phyloP scores from a whole-genome alignment of 75 land plant species.

The Cunninghamia lanceolata region DNA sequence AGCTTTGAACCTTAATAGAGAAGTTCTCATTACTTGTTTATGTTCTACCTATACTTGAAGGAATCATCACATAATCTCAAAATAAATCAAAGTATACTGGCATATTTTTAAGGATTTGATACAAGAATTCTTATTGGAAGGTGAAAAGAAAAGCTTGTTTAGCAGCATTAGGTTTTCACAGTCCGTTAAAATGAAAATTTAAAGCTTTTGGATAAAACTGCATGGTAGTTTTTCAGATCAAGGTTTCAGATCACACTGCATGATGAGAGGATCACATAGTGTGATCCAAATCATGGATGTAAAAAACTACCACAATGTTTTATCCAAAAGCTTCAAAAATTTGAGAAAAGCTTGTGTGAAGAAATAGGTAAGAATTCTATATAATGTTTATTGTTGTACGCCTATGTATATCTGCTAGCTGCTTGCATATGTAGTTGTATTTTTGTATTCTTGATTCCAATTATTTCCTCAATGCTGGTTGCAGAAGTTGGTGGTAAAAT shows the following conservation, averaged over 20 bases:
- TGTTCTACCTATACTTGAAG: background rate
- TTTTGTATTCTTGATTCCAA: conserved; percentile 1
- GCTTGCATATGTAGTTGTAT: background rate
- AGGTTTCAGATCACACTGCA: too few relatives aligned
- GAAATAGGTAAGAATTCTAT: background rate
- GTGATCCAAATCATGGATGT: too few relatives aligned
- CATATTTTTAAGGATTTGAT: background rate
- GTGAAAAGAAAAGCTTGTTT: background rate
- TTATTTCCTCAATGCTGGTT: background rate
- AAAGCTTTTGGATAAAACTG: too few relatives aligned
- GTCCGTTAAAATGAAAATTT: too few relatives aligned
- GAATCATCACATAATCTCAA: background rate
- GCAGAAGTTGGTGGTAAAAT: background rate
- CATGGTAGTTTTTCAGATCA: too few relatives aligned
- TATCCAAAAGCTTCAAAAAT: too few relatives aligned
- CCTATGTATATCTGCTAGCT: background rate
- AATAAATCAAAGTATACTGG: background rate
- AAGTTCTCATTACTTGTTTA: background rate
- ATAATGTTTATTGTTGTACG: background rate
- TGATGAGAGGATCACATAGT: too few relatives aligned
- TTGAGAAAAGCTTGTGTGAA: background rate
- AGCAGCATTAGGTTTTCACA: too few relatives aligned
- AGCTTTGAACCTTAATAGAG: background rate
- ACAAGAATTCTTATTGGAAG: background rate
- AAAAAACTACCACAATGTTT: too few relatives aligned